Percentiles rank a stretch among this genome's conserved stretches.
Conservation (phyloP, 2,329 filamentous ascomycete species). For the Venturia carpophila region DNA sequence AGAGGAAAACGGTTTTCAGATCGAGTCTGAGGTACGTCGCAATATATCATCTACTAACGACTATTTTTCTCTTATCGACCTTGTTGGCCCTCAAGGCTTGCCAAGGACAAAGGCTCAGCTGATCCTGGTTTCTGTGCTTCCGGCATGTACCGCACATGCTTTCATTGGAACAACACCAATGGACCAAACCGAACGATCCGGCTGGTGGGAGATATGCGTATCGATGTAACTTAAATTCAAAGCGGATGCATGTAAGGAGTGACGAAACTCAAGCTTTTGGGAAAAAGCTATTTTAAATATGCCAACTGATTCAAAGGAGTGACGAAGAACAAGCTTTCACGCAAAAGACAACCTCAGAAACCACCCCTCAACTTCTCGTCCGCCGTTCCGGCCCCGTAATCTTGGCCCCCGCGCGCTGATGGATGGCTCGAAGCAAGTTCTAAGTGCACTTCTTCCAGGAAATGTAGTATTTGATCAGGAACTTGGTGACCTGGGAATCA, state of each 20-base stretch:
- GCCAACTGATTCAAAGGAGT: not conserved
- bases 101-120: too few relatives aligned
- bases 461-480: conserved; percentile 19
- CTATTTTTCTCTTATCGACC: too few relatives aligned
- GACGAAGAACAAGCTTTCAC: not conserved
- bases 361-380: not conserved
- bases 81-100: too few relatives aligned
- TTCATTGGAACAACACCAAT: too few relatives aligned
- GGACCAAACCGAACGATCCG: too few relatives aligned
- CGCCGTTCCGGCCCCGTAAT: not conserved
- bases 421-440: not conserved
- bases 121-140: too few relatives aligned
- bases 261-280: not conserved
- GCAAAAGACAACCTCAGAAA: not conserved
- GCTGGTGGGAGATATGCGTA: not conserved
- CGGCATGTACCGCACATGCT: too few relatives aligned
- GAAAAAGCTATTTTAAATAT: not conserved
- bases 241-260: not conserved
- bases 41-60: too few relatives aligned
- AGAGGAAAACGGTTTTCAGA: too few relatives aligned
- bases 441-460: not conserved
- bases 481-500: conserved; percentile 23
- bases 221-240: not conserved
- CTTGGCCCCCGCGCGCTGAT: not conserved
- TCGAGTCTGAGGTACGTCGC: too few relatives aligned